Percentiles rank a stretch among this genome's conserved stretches.
Evolutionary conservation across 2,329 filamentous ascomycete species (phyloP).

Genomic region (Colletotrichum spaethianum): DNA sequence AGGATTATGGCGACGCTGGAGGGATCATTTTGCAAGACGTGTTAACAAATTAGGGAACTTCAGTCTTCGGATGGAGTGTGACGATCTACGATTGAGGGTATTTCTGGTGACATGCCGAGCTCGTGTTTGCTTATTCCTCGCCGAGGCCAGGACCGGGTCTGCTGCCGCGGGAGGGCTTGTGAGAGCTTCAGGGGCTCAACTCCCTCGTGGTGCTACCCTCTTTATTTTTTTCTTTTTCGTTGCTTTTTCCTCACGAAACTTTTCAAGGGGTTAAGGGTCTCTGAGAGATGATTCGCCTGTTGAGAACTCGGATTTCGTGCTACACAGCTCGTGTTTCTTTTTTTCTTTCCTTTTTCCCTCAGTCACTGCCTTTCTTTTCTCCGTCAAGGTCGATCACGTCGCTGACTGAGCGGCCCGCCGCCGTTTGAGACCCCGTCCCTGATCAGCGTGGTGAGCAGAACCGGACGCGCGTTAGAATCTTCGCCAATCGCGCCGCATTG

Average conservation of each 20-base stretch:
- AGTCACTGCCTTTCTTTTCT: too few species aligned
- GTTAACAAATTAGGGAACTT: not conserved
- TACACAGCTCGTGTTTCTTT: not conserved
- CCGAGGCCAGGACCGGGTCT: not conserved
- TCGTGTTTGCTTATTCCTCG: not conserved
- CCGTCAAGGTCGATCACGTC: not conserved
- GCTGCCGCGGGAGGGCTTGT: not conserved
- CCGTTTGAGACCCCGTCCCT: constrained; percentile 14
- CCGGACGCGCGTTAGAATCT: constrained; percentile 13
- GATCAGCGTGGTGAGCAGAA: constrained; percentile 17
- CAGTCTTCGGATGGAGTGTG: not conserved
- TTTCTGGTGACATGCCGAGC: too few species aligned
- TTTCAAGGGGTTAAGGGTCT: not conserved
- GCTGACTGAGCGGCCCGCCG: not conserved
- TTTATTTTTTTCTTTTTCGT: not conserved
- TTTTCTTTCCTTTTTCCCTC: not conserved
- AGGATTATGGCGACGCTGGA: not conserved
- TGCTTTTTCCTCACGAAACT: not conserved
- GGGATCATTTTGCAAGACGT: not conserved
- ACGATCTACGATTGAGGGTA: not conserved
- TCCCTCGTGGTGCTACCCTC: not conserved
- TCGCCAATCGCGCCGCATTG: constrained; percentile 25
- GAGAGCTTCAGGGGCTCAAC: not conserved
- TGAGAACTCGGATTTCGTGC: not conserved
- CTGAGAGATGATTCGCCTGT: not conserved